Evolutionary conservation across 1,284 basidiomycete species (phyloP).

Genomic region (Tetrapyrgos nigripes): DNA sequence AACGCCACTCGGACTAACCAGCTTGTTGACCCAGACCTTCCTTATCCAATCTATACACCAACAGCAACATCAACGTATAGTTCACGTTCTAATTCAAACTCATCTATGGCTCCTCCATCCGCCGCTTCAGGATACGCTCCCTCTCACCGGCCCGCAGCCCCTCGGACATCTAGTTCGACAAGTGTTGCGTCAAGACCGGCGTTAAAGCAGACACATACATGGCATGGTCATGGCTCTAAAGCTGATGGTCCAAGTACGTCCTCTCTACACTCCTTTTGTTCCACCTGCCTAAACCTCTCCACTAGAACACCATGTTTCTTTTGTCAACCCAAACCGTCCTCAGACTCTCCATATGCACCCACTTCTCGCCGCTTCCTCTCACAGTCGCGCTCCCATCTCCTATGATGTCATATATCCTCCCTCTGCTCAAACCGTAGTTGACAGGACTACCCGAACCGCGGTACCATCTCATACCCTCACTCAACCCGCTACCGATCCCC

Average conservation of each 20-base stretch:
- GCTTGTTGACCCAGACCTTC: conserved; percentile 14
- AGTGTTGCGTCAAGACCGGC: conserved; percentile 21
- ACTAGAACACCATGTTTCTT: conserved; percentile 46
- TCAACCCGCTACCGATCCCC: conserved; percentile 71
- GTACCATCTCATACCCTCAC: conserved; percentile 64
- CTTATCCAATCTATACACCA: conserved; percentile 25
- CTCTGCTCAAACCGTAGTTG: conserved; percentile 61
- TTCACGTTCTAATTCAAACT: conserved; percentile 22
- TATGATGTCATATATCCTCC: conserved; percentile 68
- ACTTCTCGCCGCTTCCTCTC: conserved; percentile 58
- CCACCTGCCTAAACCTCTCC: neutral
- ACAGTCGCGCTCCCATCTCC: conserved; percentile 62
- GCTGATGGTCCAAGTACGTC: conserved; percentile 15
- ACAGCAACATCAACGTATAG: conserved; percentile 16
- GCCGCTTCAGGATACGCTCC: conserved; percentile 12
- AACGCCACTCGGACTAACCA: neutral
- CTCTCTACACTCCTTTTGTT: neutral
- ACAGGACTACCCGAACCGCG: conserved; percentile 56
- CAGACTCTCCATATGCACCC: conserved; percentile 65
- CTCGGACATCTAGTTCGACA: conserved; percentile 20
- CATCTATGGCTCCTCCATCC: conserved; percentile 20
- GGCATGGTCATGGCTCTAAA: conserved; percentile 17
- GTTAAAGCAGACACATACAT: conserved; percentile 26
- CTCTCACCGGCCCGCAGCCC: conserved; percentile 16
- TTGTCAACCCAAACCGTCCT: conserved; percentile 43